Conservation (phyloP, 257 asterid genomes). For the Handroanthus guayacan region DNA sequence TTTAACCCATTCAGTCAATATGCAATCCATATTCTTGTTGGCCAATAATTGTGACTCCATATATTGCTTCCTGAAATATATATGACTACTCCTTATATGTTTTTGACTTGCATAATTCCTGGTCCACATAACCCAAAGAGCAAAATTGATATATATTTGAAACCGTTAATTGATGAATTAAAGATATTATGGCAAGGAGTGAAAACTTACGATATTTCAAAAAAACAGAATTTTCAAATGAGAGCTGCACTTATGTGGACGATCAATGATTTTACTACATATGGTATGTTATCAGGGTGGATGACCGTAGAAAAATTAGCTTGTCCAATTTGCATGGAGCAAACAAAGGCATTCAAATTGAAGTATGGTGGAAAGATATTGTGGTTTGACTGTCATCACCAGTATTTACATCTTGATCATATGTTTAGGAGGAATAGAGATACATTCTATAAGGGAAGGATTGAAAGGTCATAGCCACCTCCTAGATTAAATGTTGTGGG, state of each 20-base stretch:
- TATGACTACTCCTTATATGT: not conserved
- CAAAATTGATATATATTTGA: no score
- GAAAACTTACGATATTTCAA: no score
- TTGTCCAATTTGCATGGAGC: not conserved
- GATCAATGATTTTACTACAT: no score
- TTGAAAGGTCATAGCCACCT: not conserved
- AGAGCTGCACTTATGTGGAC: no score
- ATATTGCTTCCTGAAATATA: not conserved
- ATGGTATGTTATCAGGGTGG: not conserved
- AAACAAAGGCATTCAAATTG: not conserved
- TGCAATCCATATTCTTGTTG: not conserved
- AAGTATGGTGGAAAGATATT: not conserved
- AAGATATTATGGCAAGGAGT: no score
- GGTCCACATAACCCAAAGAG: not conserved
- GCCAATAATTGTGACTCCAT: not conserved
- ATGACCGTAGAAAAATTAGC: not conserved
- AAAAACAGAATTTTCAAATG: no score
- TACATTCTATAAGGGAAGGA: not conserved
- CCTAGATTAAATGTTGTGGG: not conserved
- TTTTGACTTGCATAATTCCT: not conserved
- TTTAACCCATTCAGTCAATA: not conserved
- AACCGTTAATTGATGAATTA: no score
- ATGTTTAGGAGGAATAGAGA: no score
- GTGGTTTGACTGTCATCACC: not conserved
- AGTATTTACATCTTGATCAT: not conserved